phyloP scores from a whole-genome alignment of 2,329 filamentous ascomycete genomes.

The Byssothecium circinans region DNA sequence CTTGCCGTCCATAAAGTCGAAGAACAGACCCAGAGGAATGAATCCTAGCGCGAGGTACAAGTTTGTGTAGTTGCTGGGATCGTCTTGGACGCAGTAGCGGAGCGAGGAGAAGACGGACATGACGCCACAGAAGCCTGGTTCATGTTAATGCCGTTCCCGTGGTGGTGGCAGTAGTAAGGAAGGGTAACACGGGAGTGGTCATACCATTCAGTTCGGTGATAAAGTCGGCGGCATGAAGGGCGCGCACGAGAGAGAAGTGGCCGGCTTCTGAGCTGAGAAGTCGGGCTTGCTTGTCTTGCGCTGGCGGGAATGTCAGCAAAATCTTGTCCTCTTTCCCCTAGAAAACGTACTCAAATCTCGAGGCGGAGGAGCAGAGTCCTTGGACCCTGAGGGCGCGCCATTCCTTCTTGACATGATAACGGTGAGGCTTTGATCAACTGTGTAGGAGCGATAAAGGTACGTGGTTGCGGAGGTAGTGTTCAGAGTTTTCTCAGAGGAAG shows the following conservation, averaged over 20 bases:
- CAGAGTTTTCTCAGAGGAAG: not conserved
- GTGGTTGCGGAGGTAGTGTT: not conserved
- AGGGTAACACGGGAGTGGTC: not conserved
- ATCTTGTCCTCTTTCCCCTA: not conserved
- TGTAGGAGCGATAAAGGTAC: not conserved
- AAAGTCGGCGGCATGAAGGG: constrained; percentile 77
- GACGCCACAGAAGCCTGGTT: constrained; percentile 76
- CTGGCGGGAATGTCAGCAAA: constrained; percentile 47
- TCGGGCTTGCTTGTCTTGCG: constrained; percentile 73
- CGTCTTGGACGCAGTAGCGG: constrained; percentile 81
- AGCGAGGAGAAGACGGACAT: constrained; percentile 96
- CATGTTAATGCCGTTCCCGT: not conserved
- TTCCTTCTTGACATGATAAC: constrained; percentile 66
- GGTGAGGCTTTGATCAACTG: not conserved
- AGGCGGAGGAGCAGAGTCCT: constrained; percentile 42
- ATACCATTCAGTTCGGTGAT: constrained; percentile 79
- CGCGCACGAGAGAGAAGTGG: constrained; percentile 65
- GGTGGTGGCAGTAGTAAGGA: not conserved
- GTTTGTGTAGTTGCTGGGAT: constrained; percentile 63
- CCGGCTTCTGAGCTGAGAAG: constrained; percentile 70
- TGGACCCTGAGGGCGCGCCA: constrained; percentile 53
- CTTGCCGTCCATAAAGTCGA: constrained; percentile 97
- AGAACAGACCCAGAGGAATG: constrained; percentile 85
- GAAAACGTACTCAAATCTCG: constrained; percentile 49
- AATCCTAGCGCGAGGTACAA: constrained; percentile 83